These are phyloP conservation scores for Pseudogymnoascus sp. DNA, from an alignment of 2,329 filamentous ascomycete genomes.

Conservation along the genomic window DNA sequence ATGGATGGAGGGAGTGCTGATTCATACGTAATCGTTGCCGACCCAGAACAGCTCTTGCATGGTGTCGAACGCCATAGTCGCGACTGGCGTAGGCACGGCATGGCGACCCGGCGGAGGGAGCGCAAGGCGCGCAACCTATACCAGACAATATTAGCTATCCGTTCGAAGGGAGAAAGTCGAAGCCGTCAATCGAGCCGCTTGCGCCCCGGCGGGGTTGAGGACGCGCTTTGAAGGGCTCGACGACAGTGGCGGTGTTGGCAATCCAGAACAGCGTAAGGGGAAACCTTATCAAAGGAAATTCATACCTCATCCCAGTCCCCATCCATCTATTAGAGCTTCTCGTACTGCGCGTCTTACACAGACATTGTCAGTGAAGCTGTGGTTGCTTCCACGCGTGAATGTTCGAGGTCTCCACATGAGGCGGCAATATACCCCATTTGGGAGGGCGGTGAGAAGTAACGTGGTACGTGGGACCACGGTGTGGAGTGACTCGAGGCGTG, in stretches of 20 bases:
- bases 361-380: constrained; percentile 8
- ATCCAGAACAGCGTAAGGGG: constrained; percentile 3
- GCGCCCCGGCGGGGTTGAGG: constrained; percentile 17
- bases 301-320: constrained; percentile 62
- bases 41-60: constrained; percentile 86
- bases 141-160: constrained; percentile 20
- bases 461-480: neutral
- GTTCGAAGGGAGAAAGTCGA: constrained; percentile 3
- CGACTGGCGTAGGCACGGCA: constrained; percentile 62
- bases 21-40: constrained; percentile 77
- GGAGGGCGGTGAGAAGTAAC: neutral
- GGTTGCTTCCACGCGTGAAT: constrained; percentile 8
- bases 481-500: neutral
- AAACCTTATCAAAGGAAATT: constrained; percentile 17
- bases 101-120: constrained; percentile 70
- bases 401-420: constrained; percentile 5
- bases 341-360: constrained; percentile 9
- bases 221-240: constrained; percentile 15
- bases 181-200: constrained; percentile 17
- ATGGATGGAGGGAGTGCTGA: constrained; percentile 10
- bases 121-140: constrained; percentile 71
- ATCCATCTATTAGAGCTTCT: constrained; percentile 41
- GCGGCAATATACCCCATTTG: neutral
- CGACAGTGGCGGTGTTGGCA: constrained; percentile 9
- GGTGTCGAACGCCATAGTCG: constrained; percentile 82